Evolutionary conservation across 768 basidiomycete genomes (phyloP), one percentile per base, ranked within the genome.

Genomic region (Boletus fagicola): DNA sequence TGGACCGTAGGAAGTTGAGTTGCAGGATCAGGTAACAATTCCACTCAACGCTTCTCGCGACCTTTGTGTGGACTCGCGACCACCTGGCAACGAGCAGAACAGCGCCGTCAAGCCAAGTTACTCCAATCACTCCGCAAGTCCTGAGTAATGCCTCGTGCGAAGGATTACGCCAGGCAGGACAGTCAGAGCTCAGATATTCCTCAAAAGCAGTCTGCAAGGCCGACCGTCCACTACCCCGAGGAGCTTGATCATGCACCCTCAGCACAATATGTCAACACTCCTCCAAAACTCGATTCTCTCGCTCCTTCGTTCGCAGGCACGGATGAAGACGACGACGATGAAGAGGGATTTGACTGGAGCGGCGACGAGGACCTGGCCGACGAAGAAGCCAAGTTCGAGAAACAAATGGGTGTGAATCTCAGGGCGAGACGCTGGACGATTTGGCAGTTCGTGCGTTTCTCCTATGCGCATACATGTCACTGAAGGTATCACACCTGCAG

Each of bases 291-390:
- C 71, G 68, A 71, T 5, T 74, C 76, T 28, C 70, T 67, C 28
- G 60, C 68, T 26, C 62, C 83, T 18, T 84, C 84, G 3, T 68
- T 80, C 16, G 78, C 74, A 30, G 78, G 72, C 40, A 82, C 80
- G 4, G 85, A 87, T 49, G 86, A 85, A 11, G 79, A 80, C 0
- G 84, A 87, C 22, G 81, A 81, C 12, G 78, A 80, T 0, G 76
- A 71, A 0, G 72, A 79, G 1, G 78, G 82, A n/a, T 89, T 85
- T 57, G 85, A 92, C 67, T 90, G 89, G 89, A 86, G 84, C 39
- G 86, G 77, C 18, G 90, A 92, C 60, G 89, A 89, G 53, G 88
- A 92, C 65, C 75, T 92, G 18, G 81, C 78, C 0, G 84, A 90
- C 58, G 79, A 87, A 65, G 86, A 87, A 60, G 82, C 83, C 44